Base-by-base conservation (phyloP, 441 rosid genomes). In the Raphanus hybrid region DNA sequence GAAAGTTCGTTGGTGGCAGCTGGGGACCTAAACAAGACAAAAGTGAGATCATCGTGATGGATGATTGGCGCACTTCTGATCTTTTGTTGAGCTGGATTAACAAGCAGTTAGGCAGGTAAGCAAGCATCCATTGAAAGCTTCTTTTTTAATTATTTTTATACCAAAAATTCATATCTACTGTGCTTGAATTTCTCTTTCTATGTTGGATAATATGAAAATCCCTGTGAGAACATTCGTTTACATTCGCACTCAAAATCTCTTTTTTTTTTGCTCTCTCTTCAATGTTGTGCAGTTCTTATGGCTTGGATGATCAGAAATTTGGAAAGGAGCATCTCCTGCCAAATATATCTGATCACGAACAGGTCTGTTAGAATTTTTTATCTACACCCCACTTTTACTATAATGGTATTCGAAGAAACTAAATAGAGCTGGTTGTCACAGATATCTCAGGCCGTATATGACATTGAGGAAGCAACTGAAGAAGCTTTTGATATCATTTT, bases 381-480 rank as follows among this genome's bases (percentile, higher is more conserved):
- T 60, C 59, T 73, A 8, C 54, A 9, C 20, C 27, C 48, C 16
- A 35, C 16, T 70, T 73, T 62, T 41, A 68, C 43, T 69, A 35
- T 35, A 18, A 14, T 58, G n/a, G 66, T 70, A 35, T 54, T 57
- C 60, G 35, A 43, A 10, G 45, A 45, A 4, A 14, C 27, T 79
- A 48, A 74, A 12, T 23, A 29, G 64, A 26, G n/a, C 43, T 75
- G 61, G 67, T 60, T 69, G 35, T 86, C 50, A 79, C 83, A 93
- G 97, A 91, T 96, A 74, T 89, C 94, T 65, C 89, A 88, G 70
- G 99, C 97, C 73, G 80, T 96, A 26, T 86, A 85, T 83, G 98
- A 96, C 78, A 84, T 93, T 62, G 98, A 96, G 88, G 98, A 96
- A 75, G 97, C 98, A 69, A 96, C 98, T n/a, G 64, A 86, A 67